These are phyloP conservation scores for Mycena vitilis DNA, from an alignment of 768 basidiomycete species.

Conservation along the genomic window DNA sequence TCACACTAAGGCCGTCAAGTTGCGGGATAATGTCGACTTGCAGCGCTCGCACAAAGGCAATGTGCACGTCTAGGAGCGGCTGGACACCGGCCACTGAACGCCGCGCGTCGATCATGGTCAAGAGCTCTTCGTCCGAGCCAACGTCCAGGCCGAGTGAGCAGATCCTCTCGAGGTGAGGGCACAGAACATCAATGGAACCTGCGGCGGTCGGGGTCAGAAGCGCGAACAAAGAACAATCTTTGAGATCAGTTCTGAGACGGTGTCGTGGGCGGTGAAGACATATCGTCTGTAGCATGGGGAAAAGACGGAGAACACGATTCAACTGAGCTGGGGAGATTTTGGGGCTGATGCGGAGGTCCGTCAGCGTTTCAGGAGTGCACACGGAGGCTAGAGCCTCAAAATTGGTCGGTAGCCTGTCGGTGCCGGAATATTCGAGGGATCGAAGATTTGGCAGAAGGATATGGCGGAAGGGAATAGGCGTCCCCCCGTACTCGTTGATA, in stretches of 20 bases:
- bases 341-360: background rate
- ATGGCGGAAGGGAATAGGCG: background rate
- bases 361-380: background rate
- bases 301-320: too few relatives aligned
- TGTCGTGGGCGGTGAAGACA: too few relatives aligned
- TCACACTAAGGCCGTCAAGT: background rate
- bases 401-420: background rate
- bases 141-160: slow-evolving; percentile 2
- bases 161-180: slow-evolving; percentile 2
- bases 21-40: background rate
- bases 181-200: background rate
- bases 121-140: background rate
- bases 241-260: background rate
- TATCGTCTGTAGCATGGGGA: too few relatives aligned
- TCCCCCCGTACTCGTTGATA: background rate
- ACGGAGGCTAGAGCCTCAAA: background rate
- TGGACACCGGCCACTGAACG: background rate
- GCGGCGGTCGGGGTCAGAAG: background rate
- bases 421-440: background rate
- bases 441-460: background rate
- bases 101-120: background rate
- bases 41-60: background rate
- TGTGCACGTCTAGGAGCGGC: background rate
- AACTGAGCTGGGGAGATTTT: too few relatives aligned
- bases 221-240: background rate